Evolutionary conservation across 2,329 filamentous ascomycete genomes (phyloP), one percentile per base, ranked within the genome.

Genomic region (Talaromyces rugulosus): DNA sequence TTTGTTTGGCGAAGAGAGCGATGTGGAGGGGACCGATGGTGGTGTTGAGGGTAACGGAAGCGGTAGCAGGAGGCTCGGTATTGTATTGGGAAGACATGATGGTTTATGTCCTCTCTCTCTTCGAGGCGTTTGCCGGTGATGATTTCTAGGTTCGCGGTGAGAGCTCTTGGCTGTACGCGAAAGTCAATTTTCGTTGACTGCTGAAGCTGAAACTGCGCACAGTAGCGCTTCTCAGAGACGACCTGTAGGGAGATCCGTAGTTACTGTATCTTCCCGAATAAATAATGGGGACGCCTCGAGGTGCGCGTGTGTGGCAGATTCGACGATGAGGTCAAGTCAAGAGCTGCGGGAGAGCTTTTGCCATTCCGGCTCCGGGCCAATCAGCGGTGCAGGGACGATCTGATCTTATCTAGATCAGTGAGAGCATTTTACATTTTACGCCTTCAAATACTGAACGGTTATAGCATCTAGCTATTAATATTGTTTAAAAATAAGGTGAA

Each of bases 1-100:
- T 90, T 77, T 99, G 95, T 73, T 95, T 95, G 18, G 93, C 93
- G 81, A 96, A 99, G 62, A 99, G 87, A 76, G 96, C 92, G 77
- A 99, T 85, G 42, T 90, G 88, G 62, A 99, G 84, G 71, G 96
- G 93, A 76, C 95, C 95, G 53, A 89, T 82, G 6, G 91, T 96
- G 9, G 95, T 99, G 76, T 96, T 89, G 50, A 99, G 83, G 67
- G 97, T 88, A 61, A 91, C 92, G 67, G 95, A 96, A 27, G 90
- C 95, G 62, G 94, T 97, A 53, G 95, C 92, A 72, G 94, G 92
- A 58, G 95, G 94, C 77, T 97, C 94, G 71, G 96, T 91, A 70
- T 96, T 96, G 78, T 98, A 98, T 62, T 93, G 88, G 52, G 90
- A 83, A 62, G 92, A 94, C 94, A 98, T 56, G 51, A 59, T 55